Percentiles rank a stretch among this genome's conserved stretches.
phyloP scores from a whole-genome alignment of 2,329 filamentous ascomycete genomes.

The Dactylellina cionopaga region DNA sequence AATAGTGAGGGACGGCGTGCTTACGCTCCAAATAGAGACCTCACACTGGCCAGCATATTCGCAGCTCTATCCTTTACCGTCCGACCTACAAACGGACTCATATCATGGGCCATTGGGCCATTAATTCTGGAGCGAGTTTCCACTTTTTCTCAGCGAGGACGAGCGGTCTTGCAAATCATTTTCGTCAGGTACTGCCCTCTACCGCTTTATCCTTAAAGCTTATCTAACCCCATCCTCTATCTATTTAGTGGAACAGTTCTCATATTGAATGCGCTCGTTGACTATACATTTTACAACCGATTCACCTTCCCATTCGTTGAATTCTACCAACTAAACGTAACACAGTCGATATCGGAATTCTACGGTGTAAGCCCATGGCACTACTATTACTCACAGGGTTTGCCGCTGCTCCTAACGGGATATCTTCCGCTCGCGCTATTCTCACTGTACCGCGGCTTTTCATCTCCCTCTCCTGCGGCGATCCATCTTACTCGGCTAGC shows the following conservation, averaged over 20 bases:
- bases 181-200: neutral
- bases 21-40: conserved; percentile 40
- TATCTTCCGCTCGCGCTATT: conserved; percentile 76
- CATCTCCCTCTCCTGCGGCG: conserved; percentile 25
- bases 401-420: conserved; percentile 86
- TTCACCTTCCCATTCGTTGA: conserved; percentile 90
- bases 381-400: conserved; percentile 90
- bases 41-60: conserved; percentile 63
- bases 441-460: conserved; percentile 65
- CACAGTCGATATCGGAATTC: conserved; percentile 86
- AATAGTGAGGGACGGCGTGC: neutral
- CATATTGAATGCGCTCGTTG: conserved; percentile 70
- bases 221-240: conserved; percentile 24
- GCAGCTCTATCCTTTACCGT: conserved; percentile 85
- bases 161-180: conserved; percentile 8
- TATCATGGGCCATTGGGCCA: conserved; percentile 76
- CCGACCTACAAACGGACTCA: conserved; percentile 85
- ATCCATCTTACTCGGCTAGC: conserved; percentile 6
- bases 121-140: conserved; percentile 58
- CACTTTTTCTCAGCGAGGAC: conserved; percentile 3
- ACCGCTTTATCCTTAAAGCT: neutral
- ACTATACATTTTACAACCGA: conserved; percentile 80
- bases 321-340: conserved; percentile 90
- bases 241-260: conserved; percentile 70
- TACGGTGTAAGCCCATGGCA: conserved; percentile 91